These are phyloP conservation scores for Chlorella sp. DNA, from an alignment of 139 green algal genomes.

Conservation along the genomic window DNA sequence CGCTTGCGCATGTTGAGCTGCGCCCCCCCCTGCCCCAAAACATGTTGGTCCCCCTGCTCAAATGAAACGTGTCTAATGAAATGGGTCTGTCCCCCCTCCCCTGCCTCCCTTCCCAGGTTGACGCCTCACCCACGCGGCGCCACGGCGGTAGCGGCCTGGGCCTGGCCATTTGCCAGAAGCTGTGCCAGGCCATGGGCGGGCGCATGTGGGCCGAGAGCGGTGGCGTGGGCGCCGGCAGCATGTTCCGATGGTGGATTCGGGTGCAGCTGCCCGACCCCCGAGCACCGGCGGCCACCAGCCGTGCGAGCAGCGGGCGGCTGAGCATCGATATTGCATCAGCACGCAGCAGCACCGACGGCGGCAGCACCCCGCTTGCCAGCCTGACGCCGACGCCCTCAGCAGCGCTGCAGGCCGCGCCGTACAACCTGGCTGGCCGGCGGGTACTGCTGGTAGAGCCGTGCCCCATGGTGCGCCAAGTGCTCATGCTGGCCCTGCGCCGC, in stretches of 20 bases:
- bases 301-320: not conserved
- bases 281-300: not conserved
- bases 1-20: too few species aligned
- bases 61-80: too few species aligned
- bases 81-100: not conserved
- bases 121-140: slow-evolving; percentile 69
- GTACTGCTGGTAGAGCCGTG: slow-evolving; percentile 78
- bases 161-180: slow-evolving; percentile 83
- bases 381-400: not conserved
- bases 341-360: slow-evolving; percentile 6
- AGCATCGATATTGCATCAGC: slow-evolving; percentile 16
- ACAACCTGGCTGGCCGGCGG: slow-evolving; percentile 54
- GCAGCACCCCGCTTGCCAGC: not conserved
- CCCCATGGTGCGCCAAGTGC: slow-evolving; percentile 64
- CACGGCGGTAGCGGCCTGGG: slow-evolving; percentile 89
- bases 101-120: slow-evolving; percentile 50
- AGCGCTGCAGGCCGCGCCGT: not conserved
- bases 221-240: slow-evolving; percentile 57
- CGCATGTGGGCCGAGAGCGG: slow-evolving; percentile 77
- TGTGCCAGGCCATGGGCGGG: slow-evolving; percentile 84
- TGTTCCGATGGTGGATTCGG: slow-evolving; percentile 68
- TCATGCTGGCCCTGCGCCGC: slow-evolving; percentile 65
- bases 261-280: slow-evolving; percentile 38
- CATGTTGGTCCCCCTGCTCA: too few species aligned
- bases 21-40: too few species aligned